A percentile compares a stretch with the other conserved stretches of the same genome.
Evolutionary conservation across 1,284 basidiomycete species (phyloP).

Genomic region (Naganishia cerealis): DNA sequence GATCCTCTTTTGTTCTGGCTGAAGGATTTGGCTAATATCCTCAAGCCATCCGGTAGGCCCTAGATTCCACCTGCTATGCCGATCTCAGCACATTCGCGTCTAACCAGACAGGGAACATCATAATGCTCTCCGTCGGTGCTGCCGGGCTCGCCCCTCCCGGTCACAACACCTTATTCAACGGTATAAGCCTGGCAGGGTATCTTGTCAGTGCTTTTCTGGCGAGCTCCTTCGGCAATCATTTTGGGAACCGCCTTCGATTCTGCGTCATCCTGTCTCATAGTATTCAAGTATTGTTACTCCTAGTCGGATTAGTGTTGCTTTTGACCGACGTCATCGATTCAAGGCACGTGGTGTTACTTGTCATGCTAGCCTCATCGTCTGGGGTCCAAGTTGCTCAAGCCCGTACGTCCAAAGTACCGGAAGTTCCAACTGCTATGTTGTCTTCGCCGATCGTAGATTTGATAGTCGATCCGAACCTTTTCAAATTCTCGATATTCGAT

Average conservation of each 20-base stretch:
- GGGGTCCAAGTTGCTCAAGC: slow-evolving; percentile 48
- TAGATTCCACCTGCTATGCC: slow-evolving; percentile 53
- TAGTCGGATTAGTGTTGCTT: slow-evolving; percentile 27
- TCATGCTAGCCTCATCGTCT: slow-evolving; percentile 48
- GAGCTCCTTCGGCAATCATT: slow-evolving; percentile 35
- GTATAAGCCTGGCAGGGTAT: slow-evolving; percentile 45
- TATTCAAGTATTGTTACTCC: slow-evolving; percentile 10
- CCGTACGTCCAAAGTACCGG: slow-evolving; percentile 3
- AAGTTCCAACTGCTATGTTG: slow-evolving; percentile 32
- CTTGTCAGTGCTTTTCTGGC: slow-evolving; percentile 48
- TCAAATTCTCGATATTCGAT: slow-evolving; percentile 34
- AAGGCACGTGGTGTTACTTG: slow-evolving; percentile 46
- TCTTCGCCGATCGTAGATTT: slow-evolving; percentile 50
- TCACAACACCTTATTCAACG: slow-evolving; percentile 43
- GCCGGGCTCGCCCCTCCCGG: slow-evolving; percentile 38
- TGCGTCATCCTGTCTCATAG: slow-evolving; percentile 10
- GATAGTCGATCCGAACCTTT: slow-evolving; percentile 48
- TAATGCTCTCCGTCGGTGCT: slow-evolving; percentile 47
- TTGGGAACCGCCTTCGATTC: slow-evolving; percentile 35
- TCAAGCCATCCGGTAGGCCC: slow-evolving; percentile 34
- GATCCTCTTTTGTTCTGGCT: background rate
- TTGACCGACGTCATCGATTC: slow-evolving; percentile 36
- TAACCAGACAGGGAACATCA: slow-evolving; percentile 50
- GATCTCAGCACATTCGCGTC: slow-evolving; percentile 52
- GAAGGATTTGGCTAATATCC: background rate